These are phyloP conservation scores for Lenzites betulinus DNA, from an alignment of 768 basidiomycete species.

Conservation along the genomic window DNA sequence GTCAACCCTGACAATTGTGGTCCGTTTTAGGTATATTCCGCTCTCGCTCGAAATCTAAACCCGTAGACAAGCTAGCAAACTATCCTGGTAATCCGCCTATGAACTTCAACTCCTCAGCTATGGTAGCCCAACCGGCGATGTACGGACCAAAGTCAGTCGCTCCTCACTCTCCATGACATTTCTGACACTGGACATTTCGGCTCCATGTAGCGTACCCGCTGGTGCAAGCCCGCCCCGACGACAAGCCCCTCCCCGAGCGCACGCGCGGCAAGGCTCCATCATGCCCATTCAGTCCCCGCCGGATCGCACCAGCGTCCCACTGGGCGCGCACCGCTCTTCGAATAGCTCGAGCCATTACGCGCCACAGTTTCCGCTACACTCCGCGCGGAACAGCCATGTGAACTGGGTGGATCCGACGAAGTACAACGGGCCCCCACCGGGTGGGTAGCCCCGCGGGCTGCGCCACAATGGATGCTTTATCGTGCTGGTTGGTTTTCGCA, in stretches of 20 bases:
- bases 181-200: background rate
- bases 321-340: constrained; percentile 1
- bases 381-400: constrained; percentile 7
- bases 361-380: constrained; percentile 16
- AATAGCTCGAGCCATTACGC: constrained; percentile 13
- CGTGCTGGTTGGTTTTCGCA: background rate
- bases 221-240: background rate
- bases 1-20: no score
- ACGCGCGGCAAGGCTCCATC: constrained; percentile 13
- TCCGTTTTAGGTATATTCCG: background rate
- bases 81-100: constrained; percentile 12
- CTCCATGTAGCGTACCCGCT: background rate
- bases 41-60: background rate
- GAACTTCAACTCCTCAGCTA: constrained; percentile 8
- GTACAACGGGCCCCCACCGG: constrained; percentile 39
- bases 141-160: constrained; percentile 11
- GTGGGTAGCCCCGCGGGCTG: background rate
- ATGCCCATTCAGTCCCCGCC: constrained; percentile 11
- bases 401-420: constrained; percentile 49
- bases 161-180: background rate
- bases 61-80: constrained; percentile 6
- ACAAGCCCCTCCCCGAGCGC: background rate
- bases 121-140: constrained; percentile 8
- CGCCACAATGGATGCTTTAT: background rate
- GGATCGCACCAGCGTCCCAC: constrained; percentile 5